These are phyloP conservation scores for Scopulariopsis brevicaulis DNA, from an alignment of 2,329 filamentous ascomycete species.

Conservation along the genomic window DNA sequence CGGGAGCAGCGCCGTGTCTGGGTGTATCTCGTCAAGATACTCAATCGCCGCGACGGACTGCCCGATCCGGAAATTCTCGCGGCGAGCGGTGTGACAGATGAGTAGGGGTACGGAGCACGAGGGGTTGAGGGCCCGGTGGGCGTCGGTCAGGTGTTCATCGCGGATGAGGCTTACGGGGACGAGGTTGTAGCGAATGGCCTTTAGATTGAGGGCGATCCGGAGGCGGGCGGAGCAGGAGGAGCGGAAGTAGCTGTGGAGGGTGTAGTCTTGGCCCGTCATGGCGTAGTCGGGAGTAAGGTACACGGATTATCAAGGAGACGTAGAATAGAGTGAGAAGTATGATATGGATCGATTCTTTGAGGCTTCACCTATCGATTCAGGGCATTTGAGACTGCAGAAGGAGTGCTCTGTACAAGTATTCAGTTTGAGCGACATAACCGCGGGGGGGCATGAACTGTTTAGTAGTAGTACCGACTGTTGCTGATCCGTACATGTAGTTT, in stretches of 20 bases:
- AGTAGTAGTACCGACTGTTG: no score
- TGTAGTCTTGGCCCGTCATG: slow-evolving; percentile 14
- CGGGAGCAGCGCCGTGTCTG: slow-evolving; percentile 33
- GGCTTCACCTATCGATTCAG: no score
- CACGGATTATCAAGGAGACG: no score
- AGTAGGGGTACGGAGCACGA: slow-evolving; percentile 43
- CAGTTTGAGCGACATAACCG: no score
- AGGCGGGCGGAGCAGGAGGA: slow-evolving; percentile 52
- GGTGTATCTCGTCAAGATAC: slow-evolving; percentile 45
- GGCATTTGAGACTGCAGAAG: no score
- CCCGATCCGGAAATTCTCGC: slow-evolving; percentile 27
- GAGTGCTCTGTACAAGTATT: no score
- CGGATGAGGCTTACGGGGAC: slow-evolving; percentile 42
- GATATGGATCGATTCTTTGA: no score
- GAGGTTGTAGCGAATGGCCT: slow-evolving; percentile 34
- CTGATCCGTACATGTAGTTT: no score
- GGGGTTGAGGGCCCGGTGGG: slow-evolving; percentile 38
- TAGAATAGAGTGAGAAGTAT: no score
- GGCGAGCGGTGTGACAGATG: slow-evolving; percentile 18
- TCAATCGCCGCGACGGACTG: slow-evolving; percentile 51
- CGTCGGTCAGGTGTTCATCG: slow-evolving; percentile 32
- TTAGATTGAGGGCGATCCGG: slow-evolving; percentile 46
- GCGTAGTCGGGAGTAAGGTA: no score
- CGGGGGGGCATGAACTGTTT: no score
- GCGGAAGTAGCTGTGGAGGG: slow-evolving; percentile 48